These are phyloP conservation scores for Myriosclerotinia curreyana DNA, from an alignment of 2,329 filamentous ascomycete species.

Conservation along the genomic window DNA sequence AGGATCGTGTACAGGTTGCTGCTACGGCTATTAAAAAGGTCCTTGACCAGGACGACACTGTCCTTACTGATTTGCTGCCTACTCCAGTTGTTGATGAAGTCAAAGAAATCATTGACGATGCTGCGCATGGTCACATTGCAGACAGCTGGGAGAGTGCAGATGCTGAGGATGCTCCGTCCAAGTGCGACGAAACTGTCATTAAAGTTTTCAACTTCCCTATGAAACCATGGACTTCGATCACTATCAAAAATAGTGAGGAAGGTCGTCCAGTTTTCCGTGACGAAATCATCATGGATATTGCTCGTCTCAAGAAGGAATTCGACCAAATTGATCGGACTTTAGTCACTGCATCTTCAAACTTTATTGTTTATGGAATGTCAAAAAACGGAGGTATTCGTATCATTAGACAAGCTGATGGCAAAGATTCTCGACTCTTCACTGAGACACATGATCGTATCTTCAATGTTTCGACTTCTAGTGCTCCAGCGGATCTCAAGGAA, in stretches of 20 bases:
- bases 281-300: constrained; percentile 85
- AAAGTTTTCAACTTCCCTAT: constrained; percentile 94
- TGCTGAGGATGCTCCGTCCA: constrained; percentile 57
- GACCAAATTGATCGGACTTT: constrained; percentile 95
- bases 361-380: constrained; percentile 91
- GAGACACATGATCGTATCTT: constrained; percentile 92
- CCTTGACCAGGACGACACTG: constrained; percentile 53
- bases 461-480: constrained; percentile 80
- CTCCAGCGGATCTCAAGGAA: constrained; percentile 63
- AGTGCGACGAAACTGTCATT: constrained; percentile 64
- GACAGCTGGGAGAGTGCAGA: constrained; percentile 92
- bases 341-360: constrained; percentile 82
- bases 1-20: constrained; percentile 48
- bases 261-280: constrained; percentile 65
- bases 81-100: constrained; percentile 54
- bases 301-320: constrained; percentile 93
- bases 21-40: constrained; percentile 52
- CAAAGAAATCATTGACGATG: constrained; percentile 56
- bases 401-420: constrained; percentile 90
- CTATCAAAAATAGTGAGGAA: constrained; percentile 59
- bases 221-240: constrained; percentile 92
- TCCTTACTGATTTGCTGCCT: constrained; percentile 54
- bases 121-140: constrained; percentile 56
- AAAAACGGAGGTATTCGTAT: constrained; percentile 91
- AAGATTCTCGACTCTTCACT: constrained; percentile 87